A percentile compares a stretch with the other conserved stretches of the same genome.
phyloP scores from a whole-genome alignment of 306 rosid species.

The Vigna radiata region DNA sequence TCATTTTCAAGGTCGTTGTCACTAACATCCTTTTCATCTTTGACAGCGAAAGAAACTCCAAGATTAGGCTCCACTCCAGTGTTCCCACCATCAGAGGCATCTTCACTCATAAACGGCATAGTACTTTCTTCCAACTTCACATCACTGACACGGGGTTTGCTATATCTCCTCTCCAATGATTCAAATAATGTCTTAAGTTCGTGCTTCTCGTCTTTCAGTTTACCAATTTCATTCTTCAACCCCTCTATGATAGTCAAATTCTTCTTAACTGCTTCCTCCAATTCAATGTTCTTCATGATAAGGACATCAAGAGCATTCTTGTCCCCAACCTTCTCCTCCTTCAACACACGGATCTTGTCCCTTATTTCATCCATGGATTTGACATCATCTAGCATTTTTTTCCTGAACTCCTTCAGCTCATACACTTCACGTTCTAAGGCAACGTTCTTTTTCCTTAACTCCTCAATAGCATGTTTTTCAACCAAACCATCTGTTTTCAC shows the following conservation, averaged over 20 bases:
- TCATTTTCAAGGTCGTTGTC: conserved; percentile 6
- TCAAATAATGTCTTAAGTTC: neutral
- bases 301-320: neutral
- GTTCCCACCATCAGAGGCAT: neutral
- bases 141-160: neutral
- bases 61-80: neutral
- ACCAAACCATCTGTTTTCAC: neutral
- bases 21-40: conserved; percentile 15
- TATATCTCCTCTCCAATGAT: neutral
- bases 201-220: neutral
- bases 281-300: conserved; percentile 10
- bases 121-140: conserved; percentile 13
- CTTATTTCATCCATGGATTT: conserved; percentile 9
- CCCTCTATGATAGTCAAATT: neutral
- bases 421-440: neutral
- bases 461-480: neutral
- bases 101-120: neutral
- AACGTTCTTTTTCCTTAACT: neutral
- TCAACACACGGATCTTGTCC: neutral
- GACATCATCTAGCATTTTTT: neutral
- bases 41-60: neutral
- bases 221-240: neutral
- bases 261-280: conserved; percentile 29
- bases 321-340: conserved; percentile 23
- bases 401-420: conserved; percentile 19